These are phyloP conservation scores for Gastrodia elata DNA, from an alignment of 106 monocot genomes.

Conservation along the genomic window DNA sequence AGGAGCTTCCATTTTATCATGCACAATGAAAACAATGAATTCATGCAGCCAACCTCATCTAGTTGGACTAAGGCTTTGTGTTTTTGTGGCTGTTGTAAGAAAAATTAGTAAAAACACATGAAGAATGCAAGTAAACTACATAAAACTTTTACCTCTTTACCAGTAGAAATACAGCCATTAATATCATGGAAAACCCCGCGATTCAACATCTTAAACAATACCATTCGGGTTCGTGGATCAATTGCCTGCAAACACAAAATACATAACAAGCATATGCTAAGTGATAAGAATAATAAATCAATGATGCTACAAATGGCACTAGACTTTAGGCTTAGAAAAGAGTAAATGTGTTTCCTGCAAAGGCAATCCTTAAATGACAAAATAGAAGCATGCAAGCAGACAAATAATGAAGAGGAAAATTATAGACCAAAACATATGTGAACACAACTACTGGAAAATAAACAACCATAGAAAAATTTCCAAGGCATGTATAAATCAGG, in stretches of 20 bases:
- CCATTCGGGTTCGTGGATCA: conserved; percentile 97
- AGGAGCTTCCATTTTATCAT: no score
- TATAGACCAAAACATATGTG: background rate
- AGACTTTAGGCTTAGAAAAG: background rate
- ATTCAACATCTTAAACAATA: conserved; percentile 95
- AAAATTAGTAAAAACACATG: background rate
- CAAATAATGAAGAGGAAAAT: background rate
- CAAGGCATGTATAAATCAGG: background rate
- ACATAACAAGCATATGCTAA: background rate
- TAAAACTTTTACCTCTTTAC: conserved; percentile 66
- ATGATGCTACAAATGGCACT: background rate
- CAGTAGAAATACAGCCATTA: conserved; percentile 98
- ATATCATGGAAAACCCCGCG: conserved; percentile 78
- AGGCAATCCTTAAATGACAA: background rate
- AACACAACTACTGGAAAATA: background rate
- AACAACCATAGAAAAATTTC: background rate
- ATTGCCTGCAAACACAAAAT: conserved; percentile 55
- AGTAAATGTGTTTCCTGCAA: background rate
- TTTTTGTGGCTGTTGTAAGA: no score
- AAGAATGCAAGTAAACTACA: background rate
- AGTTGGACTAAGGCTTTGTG: no score
- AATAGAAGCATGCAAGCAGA: background rate
- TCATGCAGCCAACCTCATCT: no score
- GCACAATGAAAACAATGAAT: no score
- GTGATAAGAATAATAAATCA: background rate